Conservation (phyloP, 305 asterid genomes). For the Fraxinus angustifolia region DNA sequence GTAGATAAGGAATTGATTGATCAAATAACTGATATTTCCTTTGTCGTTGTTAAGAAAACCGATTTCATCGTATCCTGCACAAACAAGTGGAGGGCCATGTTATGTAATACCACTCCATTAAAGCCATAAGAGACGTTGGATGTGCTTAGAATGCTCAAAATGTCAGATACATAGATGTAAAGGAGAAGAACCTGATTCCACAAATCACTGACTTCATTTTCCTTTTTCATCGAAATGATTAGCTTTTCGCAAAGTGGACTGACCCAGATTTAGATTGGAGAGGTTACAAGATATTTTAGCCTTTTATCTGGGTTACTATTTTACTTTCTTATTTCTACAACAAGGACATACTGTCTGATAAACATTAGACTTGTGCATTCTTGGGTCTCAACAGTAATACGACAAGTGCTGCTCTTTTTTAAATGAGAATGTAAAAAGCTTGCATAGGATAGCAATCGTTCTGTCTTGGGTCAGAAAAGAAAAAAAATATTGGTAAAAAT, state of each 20-base stretch:
- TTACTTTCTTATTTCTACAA: background rate
- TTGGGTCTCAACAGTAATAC: no score
- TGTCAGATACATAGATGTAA: background rate
- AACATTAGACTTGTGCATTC: no score
- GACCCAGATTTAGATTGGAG: background rate
- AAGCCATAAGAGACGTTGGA: background rate
- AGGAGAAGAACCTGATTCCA: background rate
- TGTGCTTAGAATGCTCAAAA: background rate
- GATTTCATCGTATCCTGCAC: background rate
- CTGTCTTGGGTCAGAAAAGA: background rate
- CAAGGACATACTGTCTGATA: no score
- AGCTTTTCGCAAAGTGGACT: background rate
- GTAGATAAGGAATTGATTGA: slow-evolving; percentile 41
- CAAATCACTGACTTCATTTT: background rate
- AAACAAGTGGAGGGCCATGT: background rate
- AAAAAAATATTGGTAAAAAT: background rate
- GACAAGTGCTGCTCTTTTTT: no score
- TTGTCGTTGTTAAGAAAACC: background rate
- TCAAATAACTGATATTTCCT: slow-evolving; percentile 16
- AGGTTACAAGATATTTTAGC: background rate
- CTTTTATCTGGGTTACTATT: background rate
- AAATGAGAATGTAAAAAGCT: no score
- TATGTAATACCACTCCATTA: background rate
- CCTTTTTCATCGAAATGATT: background rate
- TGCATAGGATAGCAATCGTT: no score